These are phyloP conservation scores for Nectriaceae sp. DNA, from an alignment of 2,329 filamentous ascomycete genomes.

Conservation along the genomic window DNA sequence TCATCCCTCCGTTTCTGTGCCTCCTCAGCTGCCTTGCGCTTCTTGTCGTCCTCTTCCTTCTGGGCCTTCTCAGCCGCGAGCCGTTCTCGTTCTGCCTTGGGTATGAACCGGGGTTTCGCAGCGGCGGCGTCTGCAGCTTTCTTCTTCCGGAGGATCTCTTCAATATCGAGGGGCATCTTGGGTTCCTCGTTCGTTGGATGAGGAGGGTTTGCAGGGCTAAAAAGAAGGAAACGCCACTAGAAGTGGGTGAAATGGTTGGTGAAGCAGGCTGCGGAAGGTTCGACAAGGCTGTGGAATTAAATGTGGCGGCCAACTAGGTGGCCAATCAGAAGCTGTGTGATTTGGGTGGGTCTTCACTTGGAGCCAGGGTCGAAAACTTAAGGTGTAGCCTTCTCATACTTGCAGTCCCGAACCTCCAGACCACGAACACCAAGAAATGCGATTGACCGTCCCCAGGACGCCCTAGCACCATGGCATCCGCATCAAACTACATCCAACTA, in stretches of 20 bases:
- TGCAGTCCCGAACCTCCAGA: conserved; percentile 5
- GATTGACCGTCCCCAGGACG: conserved; percentile 21
- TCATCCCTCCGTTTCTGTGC: conserved; percentile 75
- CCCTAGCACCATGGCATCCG: conserved; percentile 35
- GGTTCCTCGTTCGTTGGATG: neutral
- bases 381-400: conserved; percentile 22
- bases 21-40: conserved; percentile 51
- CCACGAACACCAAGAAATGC: conserved; percentile 7
- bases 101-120: conserved; percentile 85
- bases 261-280: conserved; percentile 2
- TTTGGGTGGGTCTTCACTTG: conserved; percentile 2
- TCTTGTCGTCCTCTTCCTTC: conserved; percentile 66
- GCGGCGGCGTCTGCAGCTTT: conserved; percentile 82
- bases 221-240: conserved; percentile 4
- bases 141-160: conserved; percentile 83
- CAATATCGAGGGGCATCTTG: conserved; percentile 67
- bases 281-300: conserved; percentile 23
- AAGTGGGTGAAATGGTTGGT: conserved; percentile 3
- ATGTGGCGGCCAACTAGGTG: neutral
- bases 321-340: conserved; percentile 16
- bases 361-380: conserved; percentile 19
- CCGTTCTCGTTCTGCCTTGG: conserved; percentile 79
- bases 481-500: conserved; percentile 52
- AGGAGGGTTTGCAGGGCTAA: neutral
- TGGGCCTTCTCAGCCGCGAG: conserved; percentile 76